Conservation (phyloP, 2,329 filamentous ascomycete genomes). For the Venturiaceae sp. region DNA sequence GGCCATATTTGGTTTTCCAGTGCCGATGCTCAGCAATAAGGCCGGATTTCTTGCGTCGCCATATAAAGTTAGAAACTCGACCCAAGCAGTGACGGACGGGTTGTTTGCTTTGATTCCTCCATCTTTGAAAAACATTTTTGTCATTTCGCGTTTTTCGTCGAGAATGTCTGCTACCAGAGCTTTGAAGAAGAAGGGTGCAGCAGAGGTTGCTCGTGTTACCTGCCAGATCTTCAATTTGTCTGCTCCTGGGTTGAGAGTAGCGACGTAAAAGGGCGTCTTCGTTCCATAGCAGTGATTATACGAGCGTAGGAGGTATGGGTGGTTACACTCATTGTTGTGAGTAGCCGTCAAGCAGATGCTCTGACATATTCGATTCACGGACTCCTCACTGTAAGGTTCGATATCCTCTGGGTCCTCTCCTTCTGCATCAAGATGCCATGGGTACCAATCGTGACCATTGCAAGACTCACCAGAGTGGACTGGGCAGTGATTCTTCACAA, state of each 20-base stretch:
- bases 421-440: conserved; percentile 24
- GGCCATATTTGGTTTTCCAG: conserved; percentile 32
- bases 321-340: conserved; percentile 34
- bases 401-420: background rate
- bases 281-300: conserved; percentile 36
- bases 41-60: conserved; percentile 33
- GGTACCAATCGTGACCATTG: conserved; percentile 34
- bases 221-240: conserved; percentile 40
- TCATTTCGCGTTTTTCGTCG: conserved; percentile 17
- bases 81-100: conserved; percentile 35
- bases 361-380: conserved; percentile 8
- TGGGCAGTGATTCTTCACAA: conserved; percentile 34
- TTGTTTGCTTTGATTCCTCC: conserved; percentile 43
- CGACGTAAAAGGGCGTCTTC: conserved; percentile 33
- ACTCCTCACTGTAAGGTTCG: conserved; percentile 3
- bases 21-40: conserved; percentile 35
- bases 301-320: conserved; percentile 38
- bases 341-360: conserved; percentile 39
- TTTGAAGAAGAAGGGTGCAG: conserved; percentile 43
- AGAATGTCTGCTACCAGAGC: conserved; percentile 35
- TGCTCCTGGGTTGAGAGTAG: conserved; percentile 36
- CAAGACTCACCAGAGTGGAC: conserved; percentile 26
- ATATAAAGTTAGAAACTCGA: conserved; percentile 36
- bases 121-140: conserved; percentile 30
- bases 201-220: conserved; percentile 42